Percentiles rank a stretch among this genome's conserved stretches.
Conservation (phyloP, 768 basidiomycete species). For the Neoboletus brunneissimus region DNA sequence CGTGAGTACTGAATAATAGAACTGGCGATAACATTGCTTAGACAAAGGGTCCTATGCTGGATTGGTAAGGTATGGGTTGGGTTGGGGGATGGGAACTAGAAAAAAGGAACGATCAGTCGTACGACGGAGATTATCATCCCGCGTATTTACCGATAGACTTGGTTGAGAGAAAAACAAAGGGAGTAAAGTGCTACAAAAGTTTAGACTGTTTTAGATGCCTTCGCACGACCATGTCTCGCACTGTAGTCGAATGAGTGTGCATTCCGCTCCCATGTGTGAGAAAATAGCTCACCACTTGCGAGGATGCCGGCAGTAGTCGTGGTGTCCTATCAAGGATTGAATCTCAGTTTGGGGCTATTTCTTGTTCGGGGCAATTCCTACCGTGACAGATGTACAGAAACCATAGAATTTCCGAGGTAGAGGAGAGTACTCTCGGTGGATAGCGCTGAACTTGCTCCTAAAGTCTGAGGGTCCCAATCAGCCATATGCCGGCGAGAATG, state of each 20-base stretch:
- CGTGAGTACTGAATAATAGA: slow-evolving; percentile 7
- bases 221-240: slow-evolving; percentile 79
- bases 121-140: background rate
- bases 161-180: background rate
- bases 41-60: slow-evolving; percentile 9
- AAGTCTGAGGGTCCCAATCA: slow-evolving; percentile 46
- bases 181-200: slow-evolving; percentile 44
- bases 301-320: slow-evolving; percentile 74
- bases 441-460: slow-evolving; percentile 68
- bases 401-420: slow-evolving; percentile 74
- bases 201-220: slow-evolving; percentile 74
- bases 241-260: slow-evolving; percentile 35
- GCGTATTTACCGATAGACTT: slow-evolving; percentile 9
- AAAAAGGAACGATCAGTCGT: background rate
- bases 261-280: background rate
- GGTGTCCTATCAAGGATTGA: slow-evolving; percentile 47
- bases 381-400: slow-evolving; percentile 75
- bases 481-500: background rate
- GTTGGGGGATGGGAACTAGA: background rate
- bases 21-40: slow-evolving; percentile 13
- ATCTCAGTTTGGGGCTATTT: background rate
- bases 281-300: slow-evolving; percentile 55
- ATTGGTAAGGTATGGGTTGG: slow-evolving; percentile 4
- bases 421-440: slow-evolving; percentile 74
- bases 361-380: slow-evolving; percentile 24